Evolutionary conservation across 1,139 yeast species (phyloP).

Genomic region (Pichia sp.): DNA sequence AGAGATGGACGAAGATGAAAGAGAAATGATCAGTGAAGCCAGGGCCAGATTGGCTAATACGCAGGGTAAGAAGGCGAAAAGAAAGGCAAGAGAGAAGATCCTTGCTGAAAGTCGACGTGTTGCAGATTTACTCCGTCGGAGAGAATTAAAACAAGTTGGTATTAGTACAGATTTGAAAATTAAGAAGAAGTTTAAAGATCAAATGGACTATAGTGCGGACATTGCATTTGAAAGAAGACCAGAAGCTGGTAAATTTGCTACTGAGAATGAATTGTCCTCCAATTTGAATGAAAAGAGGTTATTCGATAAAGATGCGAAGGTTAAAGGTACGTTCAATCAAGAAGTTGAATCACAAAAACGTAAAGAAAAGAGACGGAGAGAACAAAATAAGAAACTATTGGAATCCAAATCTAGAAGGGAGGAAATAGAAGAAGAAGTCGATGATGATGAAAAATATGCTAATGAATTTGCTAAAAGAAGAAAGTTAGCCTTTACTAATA

Average conservation of each 20-base stretch:
- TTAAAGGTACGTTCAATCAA: slow-evolving; percentile 44
- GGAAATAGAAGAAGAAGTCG: slow-evolving; percentile 39
- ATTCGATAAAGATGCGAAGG: slow-evolving; percentile 39
- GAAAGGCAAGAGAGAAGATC: slow-evolving; percentile 86
- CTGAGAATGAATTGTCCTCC: slow-evolving; percentile 49
- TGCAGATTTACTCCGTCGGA: slow-evolving; percentile 74
- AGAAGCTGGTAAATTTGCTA: slow-evolving; percentile 66
- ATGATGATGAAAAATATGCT: slow-evolving; percentile 30
- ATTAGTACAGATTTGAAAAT: slow-evolving; percentile 55
- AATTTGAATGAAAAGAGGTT: slow-evolving; percentile 40
- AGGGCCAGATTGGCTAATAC: slow-evolving; percentile 89
- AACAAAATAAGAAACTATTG: slow-evolving; percentile 22
- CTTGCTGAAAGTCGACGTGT: slow-evolving; percentile 52
- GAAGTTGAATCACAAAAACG: slow-evolving; percentile 37
- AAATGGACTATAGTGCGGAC: slow-evolving; percentile 80
- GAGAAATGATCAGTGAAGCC: slow-evolving; percentile 93
- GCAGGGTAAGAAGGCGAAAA: slow-evolving; percentile 91
- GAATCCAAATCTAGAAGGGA: slow-evolving; percentile 34
- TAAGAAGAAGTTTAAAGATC: slow-evolving; percentile 49
- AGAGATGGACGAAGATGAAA: slow-evolving; percentile 83
- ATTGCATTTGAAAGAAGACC: slow-evolving; percentile 82
- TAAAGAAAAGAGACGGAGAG: slow-evolving; percentile 31
- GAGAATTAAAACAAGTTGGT: slow-evolving; percentile 88
- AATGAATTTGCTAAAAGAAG: slow-evolving; percentile 42
- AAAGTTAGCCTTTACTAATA: slow-evolving; percentile 50